Conservation (phyloP, 495 filamentous ascomycete species). For the Aspergillus hancockii region DNA sequence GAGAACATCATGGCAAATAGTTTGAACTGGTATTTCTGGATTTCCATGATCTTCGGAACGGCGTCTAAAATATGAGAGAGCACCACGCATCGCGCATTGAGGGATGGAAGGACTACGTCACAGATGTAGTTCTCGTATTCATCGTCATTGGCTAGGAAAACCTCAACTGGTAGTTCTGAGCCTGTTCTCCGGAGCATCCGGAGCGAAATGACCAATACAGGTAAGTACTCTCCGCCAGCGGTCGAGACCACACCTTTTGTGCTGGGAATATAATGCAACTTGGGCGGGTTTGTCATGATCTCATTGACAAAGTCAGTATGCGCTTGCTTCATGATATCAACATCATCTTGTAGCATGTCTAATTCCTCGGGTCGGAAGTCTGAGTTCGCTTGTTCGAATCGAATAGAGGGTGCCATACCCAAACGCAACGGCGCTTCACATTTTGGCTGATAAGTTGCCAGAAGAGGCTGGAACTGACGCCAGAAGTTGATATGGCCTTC, state of each 20-base stretch:
- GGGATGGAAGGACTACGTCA: constrained; percentile 42
- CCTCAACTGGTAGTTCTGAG: constrained; percentile 54
- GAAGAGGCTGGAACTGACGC: constrained; percentile 28
- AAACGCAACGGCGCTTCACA: constrained; percentile 23
- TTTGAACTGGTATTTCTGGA: constrained; percentile 55
- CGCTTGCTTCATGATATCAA: constrained; percentile 29
- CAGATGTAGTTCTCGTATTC: constrained; percentile 53
- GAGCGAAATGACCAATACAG: constrained; percentile 47
- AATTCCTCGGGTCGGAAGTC: constrained; percentile 30
- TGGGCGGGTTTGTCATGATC: constrained; percentile 32
- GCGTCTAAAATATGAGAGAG: constrained; percentile 38
- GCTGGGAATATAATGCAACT: constrained; percentile 35
- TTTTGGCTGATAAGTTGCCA: constrained; percentile 22
- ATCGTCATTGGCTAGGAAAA: constrained; percentile 46
- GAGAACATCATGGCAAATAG: constrained; percentile 55
- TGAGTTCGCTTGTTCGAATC: constrained; percentile 25
- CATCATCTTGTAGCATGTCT: constrained; percentile 32
- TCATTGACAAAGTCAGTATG: constrained; percentile 40
- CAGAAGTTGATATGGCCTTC: constrained; percentile 29
- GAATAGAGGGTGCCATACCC: constrained; percentile 22
- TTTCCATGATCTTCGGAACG: constrained; percentile 23
- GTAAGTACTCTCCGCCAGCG: constrained; percentile 39
- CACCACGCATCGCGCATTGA: constrained; percentile 51
- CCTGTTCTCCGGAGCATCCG: constrained; percentile 54
- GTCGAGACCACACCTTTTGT: constrained; percentile 49